These are phyloP conservation scores for Gynostemma pentaphyllum DNA, from an alignment of 306 rosid genomes.

Conservation along the genomic window DNA sequence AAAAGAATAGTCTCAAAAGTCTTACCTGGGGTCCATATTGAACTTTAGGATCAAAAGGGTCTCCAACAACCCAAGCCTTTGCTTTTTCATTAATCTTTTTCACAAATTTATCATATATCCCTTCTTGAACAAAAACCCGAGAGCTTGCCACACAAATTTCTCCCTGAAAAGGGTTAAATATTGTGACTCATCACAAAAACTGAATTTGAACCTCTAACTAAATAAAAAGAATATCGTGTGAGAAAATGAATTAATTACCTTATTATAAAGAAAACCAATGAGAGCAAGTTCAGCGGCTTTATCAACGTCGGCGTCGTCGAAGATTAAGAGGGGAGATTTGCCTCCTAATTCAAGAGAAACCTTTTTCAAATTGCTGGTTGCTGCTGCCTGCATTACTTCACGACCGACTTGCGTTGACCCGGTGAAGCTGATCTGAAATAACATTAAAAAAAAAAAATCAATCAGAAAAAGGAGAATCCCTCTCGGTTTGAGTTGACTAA, in stretches of 20 bases:
- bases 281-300: conserved; percentile 68
- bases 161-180: too few species aligned
- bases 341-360: conserved; percentile 86
- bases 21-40: conserved; percentile 80
- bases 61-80: conserved; percentile 66
- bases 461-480: neutral
- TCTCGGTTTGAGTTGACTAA: neutral
- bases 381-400: conserved; percentile 47
- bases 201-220: too few species aligned
- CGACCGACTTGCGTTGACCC: conserved; percentile 65
- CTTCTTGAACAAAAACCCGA: conserved; percentile 79
- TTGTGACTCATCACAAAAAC: too few species aligned
- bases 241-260: too few species aligned
- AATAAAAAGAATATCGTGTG: too few species aligned
- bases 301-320: conserved; percentile 66
- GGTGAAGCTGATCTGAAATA: conserved; percentile 53
- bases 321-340: conserved; percentile 66
- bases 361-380: conserved; percentile 61
- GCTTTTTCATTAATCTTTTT: conserved; percentile 48
- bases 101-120: conserved; percentile 64
- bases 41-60: conserved; percentile 71
- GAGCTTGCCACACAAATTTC: conserved; percentile 74
- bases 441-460: neutral
- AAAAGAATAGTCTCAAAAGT: too few species aligned
- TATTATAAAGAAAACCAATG: conserved; percentile 39